Base-by-base conservation (phyloP, 2,329 filamentous ascomycete species). In the Diaporthe amygdali region DNA sequence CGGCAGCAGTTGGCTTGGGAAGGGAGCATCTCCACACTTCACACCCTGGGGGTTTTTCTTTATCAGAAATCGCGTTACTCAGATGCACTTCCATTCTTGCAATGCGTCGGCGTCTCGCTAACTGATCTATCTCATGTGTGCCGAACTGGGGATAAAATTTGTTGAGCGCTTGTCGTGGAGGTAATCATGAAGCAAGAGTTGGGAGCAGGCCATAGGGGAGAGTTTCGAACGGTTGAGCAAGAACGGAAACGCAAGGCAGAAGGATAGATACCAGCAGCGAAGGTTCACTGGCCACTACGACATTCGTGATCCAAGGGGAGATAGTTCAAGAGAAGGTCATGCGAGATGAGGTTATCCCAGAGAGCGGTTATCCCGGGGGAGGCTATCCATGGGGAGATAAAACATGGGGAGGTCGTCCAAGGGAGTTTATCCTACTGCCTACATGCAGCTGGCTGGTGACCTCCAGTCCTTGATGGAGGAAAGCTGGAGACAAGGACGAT, bases 1-100 rank as follows among this genome's bases (percentile, higher is more conserved):
- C 41, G 52, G 66, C 30, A 49, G 59, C 32, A 27, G 46, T 39
- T 49, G 52, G 39, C 47, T 41, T 59, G 66, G 25, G 52, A 49
- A 68, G 22, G 41, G 52, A 47, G 20, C 30, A 68, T 55, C 66
- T 61, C 66, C 66, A 68, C 66, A 41, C 44, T 64, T 25, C 34
- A 41, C 46, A 39, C 27, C 30, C 30, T 32, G 22, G 2, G 30
- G 4, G n/a, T n/a, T n/a, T 20, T 49, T 61, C 17, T 14, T 25
- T 14, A 39, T 39, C 10, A 39, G 37, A 39, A 39, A 39, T 14
- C 10, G 9, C 37, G 37, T 14, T 39, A 39, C 15, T 39, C 37
- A 14, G 37, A 14, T 39, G 37, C 37, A 39, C 37, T 39, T 39
- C 37, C 37, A 39, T 14, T 14, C 37, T 39, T 39, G 37, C 15